A percentile compares a stretch with the other conserved stretches of the same genome.
Conservation (phyloP, 495 filamentous ascomycete species). For the Chaetomium tenue region DNA sequence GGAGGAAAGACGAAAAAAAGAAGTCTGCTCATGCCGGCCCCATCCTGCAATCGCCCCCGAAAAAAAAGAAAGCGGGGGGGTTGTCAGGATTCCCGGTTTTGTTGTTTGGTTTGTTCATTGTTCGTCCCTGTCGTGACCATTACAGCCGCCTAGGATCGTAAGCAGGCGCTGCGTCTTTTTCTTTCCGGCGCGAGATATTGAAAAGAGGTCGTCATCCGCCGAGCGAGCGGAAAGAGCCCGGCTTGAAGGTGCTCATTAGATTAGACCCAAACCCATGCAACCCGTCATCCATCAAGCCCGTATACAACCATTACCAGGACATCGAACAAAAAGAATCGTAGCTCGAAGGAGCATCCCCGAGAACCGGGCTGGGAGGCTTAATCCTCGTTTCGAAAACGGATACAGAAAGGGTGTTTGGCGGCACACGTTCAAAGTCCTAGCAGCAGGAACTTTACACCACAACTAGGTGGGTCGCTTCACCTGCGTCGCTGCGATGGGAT, state of each 20-base stretch:
- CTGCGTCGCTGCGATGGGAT: constrained; percentile 38
- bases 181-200: constrained; percentile 6
- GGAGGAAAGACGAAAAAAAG: constrained; percentile 14
- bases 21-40: neutral
- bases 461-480: constrained; percentile 16
- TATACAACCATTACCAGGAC: constrained; percentile 41
- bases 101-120: neutral
- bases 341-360: constrained; percentile 33
- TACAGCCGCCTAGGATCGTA: constrained; percentile 27
- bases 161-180: constrained; percentile 24
- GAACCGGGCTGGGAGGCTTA: neutral
- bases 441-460: neutral
- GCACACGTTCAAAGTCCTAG: neutral
- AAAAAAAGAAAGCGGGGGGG: too few relatives aligned
- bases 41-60: neutral
- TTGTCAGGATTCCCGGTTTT: neutral
- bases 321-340: constrained; percentile 27
- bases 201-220: constrained; percentile 27
- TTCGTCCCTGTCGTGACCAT: constrained; percentile 9
- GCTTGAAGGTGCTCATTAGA: constrained; percentile 13
- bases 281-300: constrained; percentile 36
- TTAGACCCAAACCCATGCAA: constrained; percentile 23
- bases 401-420: constrained; percentile 32
- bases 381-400: constrained; percentile 33
- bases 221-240: constrained; percentile 11